These are phyloP conservation scores for Malus asiatica DNA, from an alignment of 306 rosid species.

Conservation along the genomic window DNA sequence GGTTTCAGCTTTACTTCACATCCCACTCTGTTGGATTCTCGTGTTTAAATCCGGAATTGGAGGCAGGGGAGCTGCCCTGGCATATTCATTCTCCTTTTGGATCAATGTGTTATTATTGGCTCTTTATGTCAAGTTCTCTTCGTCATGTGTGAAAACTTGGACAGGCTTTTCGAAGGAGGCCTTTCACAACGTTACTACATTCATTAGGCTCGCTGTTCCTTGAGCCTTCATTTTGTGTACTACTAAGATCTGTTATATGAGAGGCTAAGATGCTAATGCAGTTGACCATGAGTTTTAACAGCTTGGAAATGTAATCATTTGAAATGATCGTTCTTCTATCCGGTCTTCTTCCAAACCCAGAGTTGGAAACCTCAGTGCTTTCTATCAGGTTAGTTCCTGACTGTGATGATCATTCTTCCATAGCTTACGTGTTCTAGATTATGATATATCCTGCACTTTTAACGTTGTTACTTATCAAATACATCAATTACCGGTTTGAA, in stretches of 20 bases:
- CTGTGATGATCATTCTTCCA: background rate
- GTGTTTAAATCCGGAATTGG: constrained; percentile 52
- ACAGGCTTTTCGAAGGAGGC: constrained; percentile 56
- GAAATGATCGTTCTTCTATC: constrained; percentile 59
- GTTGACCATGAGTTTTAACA: constrained; percentile 18
- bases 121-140: constrained; percentile 44
- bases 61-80: constrained; percentile 56
- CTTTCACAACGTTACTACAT: constrained; percentile 30
- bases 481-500: constrained; percentile 39
- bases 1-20: constrained; percentile 32
- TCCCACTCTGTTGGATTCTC: constrained; percentile 46
- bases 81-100: constrained; percentile 56
- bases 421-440: too few relatives aligned
- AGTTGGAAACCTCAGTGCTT: constrained; percentile 56
- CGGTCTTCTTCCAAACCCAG: constrained; percentile 63
- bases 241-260: background rate
- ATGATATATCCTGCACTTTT: background rate
- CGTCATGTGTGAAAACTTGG: constrained; percentile 57
- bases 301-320: constrained; percentile 58
- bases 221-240: constrained; percentile 26
- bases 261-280: background rate
- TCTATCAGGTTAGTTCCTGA: constrained; percentile 44
- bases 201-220: constrained; percentile 54
- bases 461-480: background rate
- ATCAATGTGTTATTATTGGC: constrained; percentile 34